Conservation (phyloP, 2,329 filamentous ascomycete genomes). For the Colletotrichum sp. region DNA sequence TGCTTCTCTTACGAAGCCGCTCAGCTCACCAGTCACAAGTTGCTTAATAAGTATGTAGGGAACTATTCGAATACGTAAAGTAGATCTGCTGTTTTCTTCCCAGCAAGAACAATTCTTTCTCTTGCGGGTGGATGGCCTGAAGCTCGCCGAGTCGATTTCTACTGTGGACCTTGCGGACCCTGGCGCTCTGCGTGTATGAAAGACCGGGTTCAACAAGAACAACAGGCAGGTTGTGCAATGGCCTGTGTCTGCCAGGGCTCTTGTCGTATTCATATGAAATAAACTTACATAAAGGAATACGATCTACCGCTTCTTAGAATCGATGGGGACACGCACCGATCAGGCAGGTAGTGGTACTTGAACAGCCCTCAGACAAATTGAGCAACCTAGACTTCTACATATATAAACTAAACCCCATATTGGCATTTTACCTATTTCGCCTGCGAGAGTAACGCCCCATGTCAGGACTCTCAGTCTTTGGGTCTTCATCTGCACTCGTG, state of each 20-base stretch:
- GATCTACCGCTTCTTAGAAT: background rate
- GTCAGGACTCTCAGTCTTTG: too few species aligned
- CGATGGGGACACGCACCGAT: background rate
- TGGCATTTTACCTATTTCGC: too few species aligned
- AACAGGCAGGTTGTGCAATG: background rate
- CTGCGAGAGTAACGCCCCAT: too few species aligned
- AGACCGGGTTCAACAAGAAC: background rate
- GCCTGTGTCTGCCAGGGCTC: background rate
- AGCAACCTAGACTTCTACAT: too few species aligned
- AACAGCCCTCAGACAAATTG: background rate
- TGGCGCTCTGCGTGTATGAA: background rate
- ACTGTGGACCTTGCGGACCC: background rate
- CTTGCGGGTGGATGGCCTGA: background rate
- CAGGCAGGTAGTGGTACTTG: background rate
- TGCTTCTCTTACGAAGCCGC: background rate
- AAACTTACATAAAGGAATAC: too few species aligned
- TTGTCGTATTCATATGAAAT: background rate
- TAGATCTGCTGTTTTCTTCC: background rate
- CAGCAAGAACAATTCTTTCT: background rate
- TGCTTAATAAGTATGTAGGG: fast-evolving
- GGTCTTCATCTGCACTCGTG: background rate
- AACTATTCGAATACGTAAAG: background rate
- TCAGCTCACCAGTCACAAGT: background rate
- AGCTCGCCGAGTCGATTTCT: background rate
- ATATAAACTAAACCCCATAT: too few species aligned